Evolutionary conservation across 257 asterid species (phyloP), one percentile per base, ranked within the genome.

Genomic region (Przewalskia tangutica): DNA sequence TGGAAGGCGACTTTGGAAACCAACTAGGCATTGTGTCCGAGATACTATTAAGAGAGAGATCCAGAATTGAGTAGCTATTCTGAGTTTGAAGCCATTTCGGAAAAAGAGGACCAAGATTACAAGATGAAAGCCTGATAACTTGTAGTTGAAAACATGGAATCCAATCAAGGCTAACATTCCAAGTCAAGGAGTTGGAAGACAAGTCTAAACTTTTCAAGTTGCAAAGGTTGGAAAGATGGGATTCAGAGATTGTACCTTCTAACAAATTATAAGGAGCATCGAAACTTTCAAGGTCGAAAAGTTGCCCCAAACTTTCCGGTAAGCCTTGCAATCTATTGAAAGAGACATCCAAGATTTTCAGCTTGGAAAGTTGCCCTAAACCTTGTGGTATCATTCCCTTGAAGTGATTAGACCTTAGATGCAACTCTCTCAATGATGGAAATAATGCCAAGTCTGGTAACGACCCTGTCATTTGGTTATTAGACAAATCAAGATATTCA

Each of bases 61-160:
- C 90, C 42, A 89, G 84, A 17, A 4, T 0, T 8, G 51, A 6
- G 51, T 84, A 8, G 4, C 36, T 66, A n/a, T 17, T 75, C 63
- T 87, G 89, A 23, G 85, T 82, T 73, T 23, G 80, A 84, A 89
- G 76, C 91, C 92, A 88, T 9, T 63, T 10, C 0, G 90, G 93
- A 38, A 90, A 88, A 4, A 6, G 71, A 27, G 86, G 84, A 12
- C 91, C 89, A 77, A 87, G 67, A 5, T 82, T 59, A 77, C 89
- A 85, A 51, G 36, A 42, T 1, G 87, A 75, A 20, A 87, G 82
- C 12, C 4, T 2, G 0, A 89, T 18, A 32, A 2, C 4, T 13
- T 55, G 17, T 75, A 87, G 38, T 0, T 77, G 85, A 40, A 88
- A 87, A 58, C 84, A 83, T 8, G 89, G 89, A 5, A 9, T 6